Evolutionary conservation across 192 early-diverging fungal species (phyloP), one percentile per base, ranked within the genome.

Genomic region (Gaertneriomyces semiglobifer): DNA sequence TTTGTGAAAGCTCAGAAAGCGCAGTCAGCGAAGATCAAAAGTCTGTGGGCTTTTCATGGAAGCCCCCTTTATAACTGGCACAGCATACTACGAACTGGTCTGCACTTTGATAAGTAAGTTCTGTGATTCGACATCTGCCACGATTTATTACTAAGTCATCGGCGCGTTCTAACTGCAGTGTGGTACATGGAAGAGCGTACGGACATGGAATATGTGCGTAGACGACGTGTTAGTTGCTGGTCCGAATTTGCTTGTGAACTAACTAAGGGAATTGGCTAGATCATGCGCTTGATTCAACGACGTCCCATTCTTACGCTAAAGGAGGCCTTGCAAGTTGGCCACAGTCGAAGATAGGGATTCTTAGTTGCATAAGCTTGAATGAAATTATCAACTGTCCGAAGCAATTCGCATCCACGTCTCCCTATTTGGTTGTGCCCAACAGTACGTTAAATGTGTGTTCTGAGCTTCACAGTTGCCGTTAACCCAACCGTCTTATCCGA

Each of bases 311-410:
- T 0, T 68, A 74, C 50, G 55, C 58, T 5, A 48, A 33, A 6
- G n/a, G 43, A 18, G 61, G 62, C n/a, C 39, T 33, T 5, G 55
- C 43, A 8, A 3, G 8, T 6, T 79, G 76, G 76, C 66, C 68
- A 65, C 59, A 72, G 47, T 69, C 73, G 3, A 68, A 53, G 47
- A 39, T 76, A 3, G 57, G 71, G 9, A 59, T 80, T 12, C 40
- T 43, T 58, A 69, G 70, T 6, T 79, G 76, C 62, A 58, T 80
- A 61, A 66, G 64, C 58, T 62, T 80, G n/a, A 68, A 73, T 58
- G 78, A 80, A 55, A 79, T 80, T 16, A 67, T 80, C 7, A 80
- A 80, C 53, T 45, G 70, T 39, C 78, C 78, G 25, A 16, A 18
- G 18, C 12, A 73, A 14, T 80, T 80, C 18, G 69, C 18, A 9